Evolutionary conservation across 2,329 filamentous ascomycete genomes (phyloP), one percentile per base, ranked within the genome.

Genomic region (Fusarium nelsonii): DNA sequence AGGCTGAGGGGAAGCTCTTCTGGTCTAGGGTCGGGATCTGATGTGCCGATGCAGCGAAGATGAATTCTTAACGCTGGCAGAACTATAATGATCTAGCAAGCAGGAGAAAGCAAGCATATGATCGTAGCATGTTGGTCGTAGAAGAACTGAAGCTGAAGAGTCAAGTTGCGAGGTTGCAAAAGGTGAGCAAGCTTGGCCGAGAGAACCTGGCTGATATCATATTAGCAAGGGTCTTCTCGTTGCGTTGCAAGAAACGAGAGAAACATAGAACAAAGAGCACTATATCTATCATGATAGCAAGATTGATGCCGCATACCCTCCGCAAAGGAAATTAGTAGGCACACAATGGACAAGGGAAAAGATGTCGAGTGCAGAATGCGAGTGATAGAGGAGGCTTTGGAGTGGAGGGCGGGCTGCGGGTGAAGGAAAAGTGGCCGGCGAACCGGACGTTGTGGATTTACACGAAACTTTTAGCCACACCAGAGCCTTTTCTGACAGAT

Each of bases 351-450:
- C 14, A 9, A 26, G 26, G 26, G 23, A 50, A 65, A 55, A 59
- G 68, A 53, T 56, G 14, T 33, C 26, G 63, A 53, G 54, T 50
- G 56, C 39, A 36, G 48, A 57, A 68, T 46, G 68, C 59, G 34
- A 69, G 68, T 66, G 61, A 66, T 54, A 56, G 67, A 70, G 58
- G 63, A 70, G 68, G 68, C 68, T 70, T 63, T 40, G 39, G 39
- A 56, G 53, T 61, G 57, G 58, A 68, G 63, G 53, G 62, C 32
- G 40, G 46, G 54, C 58, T 68, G 57, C 53, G 41, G 58, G 52
- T 41, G 67, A 64, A 58, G 67, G 56, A 72, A 72, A 72, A 63
- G 68, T 72, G 65, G 65, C 62, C 68, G 68, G 65, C 70, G 70
- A 73, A 72, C 70, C 58, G 56, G 70, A 48, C 53, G 49, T 53